phyloP scores from a whole-genome alignment of 208 protist genomes.

The Leishmania guyanensis region DNA sequence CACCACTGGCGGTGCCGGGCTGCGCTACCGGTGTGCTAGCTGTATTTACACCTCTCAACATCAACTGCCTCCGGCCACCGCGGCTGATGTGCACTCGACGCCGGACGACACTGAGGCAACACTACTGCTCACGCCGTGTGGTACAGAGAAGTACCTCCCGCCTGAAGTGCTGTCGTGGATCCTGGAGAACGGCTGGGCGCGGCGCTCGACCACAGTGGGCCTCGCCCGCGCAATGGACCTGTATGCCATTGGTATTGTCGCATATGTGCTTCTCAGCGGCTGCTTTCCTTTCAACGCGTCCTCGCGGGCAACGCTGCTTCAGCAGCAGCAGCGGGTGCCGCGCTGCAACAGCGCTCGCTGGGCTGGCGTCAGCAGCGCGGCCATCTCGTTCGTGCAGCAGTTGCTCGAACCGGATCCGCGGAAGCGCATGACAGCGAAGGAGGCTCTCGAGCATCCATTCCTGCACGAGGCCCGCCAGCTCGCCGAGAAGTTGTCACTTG shows the following conservation, averaged over 20 bases:
- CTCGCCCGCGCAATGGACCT: conserved; percentile 68
- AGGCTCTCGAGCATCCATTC: conserved; percentile 75
- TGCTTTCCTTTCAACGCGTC: conserved; percentile 83
- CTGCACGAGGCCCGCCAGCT: conserved; percentile 40
- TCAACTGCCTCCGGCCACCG: background rate
- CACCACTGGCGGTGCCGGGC: background rate
- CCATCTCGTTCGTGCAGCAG: conserved; percentile 67
- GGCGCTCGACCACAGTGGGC: conserved; percentile 43
- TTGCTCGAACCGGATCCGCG: conserved; percentile 68
- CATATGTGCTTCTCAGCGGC: conserved; percentile 83
- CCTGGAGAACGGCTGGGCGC: conserved; percentile 45
- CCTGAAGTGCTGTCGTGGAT: conserved; percentile 82
- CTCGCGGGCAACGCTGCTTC: conserved; percentile 52
- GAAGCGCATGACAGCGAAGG: conserved; percentile 45
- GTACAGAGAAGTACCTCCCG: conserved; percentile 79
- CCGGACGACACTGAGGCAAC: conserved; percentile 38
- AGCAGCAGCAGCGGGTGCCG: conserved; percentile 73
- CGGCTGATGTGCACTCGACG: background rate
- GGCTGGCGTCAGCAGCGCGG: conserved; percentile 55
- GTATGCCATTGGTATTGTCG: conserved; percentile 77
- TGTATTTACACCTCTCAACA: background rate
- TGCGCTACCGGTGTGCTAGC: background rate
- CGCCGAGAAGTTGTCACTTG: conserved; percentile 57
- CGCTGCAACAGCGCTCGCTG: conserved; percentile 69
- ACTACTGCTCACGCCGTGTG: conserved; percentile 69